These are phyloP conservation scores for Rhodotorula graminis DNA, from an alignment of 768 basidiomycete genomes.

Conservation along the genomic window DNA sequence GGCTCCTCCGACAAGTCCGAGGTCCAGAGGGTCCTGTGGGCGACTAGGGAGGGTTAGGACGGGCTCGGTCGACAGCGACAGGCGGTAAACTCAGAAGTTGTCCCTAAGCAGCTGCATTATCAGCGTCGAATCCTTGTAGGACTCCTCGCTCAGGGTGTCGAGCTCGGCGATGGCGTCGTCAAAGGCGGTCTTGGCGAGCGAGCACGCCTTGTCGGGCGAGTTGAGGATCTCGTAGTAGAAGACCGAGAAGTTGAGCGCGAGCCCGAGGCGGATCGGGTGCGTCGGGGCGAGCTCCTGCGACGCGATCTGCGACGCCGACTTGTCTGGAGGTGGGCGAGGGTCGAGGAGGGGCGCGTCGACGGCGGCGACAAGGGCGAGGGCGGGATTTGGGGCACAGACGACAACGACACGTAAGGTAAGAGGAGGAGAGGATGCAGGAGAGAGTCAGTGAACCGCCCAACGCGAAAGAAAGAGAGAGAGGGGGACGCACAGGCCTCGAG, in stretches of 20 bases:
- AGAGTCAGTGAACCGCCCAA: too few species aligned
- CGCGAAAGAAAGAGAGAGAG: too few species aligned
- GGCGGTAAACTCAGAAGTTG: not conserved
- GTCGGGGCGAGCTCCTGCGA: conserved; percentile 89
- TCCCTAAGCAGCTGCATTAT: conserved; percentile 54
- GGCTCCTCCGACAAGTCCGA: conserved; percentile 65
- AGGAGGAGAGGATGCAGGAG: too few species aligned
- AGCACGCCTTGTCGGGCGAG: conserved; percentile 96
- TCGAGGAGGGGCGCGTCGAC: too few species aligned
- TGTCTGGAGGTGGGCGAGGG: conserved; percentile 52
- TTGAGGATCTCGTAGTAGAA: conserved; percentile 99
- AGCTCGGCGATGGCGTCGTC: conserved; percentile 98
- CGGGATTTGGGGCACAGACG: too few species aligned
- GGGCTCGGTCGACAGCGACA: not conserved
- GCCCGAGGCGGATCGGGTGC: conserved; percentile 96
- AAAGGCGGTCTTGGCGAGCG: conserved; percentile 97
- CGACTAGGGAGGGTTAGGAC: not conserved
- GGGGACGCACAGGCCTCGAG: conserved; percentile 62
- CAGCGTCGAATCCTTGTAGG: conserved; percentile 97
- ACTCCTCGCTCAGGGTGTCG: conserved; percentile 96
- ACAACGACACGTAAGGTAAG: too few species aligned
- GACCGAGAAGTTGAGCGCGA: conserved; percentile 97
- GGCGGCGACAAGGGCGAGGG: too few species aligned
- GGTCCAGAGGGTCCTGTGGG: conserved; percentile 65
- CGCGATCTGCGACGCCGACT: conserved; percentile 94